Conservation (phyloP, 805 yeast genomes). For the Brettanomyces anomalus region DNA sequence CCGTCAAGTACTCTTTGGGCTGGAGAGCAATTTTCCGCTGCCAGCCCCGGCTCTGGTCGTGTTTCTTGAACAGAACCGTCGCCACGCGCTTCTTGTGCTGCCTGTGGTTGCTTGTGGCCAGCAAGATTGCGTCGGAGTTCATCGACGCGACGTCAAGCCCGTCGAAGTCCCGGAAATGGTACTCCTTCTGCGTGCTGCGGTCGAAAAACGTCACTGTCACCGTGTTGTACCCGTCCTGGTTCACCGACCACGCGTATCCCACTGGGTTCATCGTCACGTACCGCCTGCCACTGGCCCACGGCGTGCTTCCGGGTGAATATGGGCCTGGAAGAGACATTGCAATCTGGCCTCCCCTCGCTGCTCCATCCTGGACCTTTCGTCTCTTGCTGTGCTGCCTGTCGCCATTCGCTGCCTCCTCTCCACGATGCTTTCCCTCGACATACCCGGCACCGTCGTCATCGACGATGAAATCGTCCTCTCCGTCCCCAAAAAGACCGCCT, state of each 20-base stretch:
- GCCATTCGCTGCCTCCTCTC: background rate
- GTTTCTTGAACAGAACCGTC: slow-evolving; percentile 56
- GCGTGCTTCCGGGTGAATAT: slow-evolving; percentile 83
- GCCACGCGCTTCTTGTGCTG: slow-evolving; percentile 15
- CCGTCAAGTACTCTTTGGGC: slow-evolving; percentile 49
- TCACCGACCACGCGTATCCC: slow-evolving; percentile 78
- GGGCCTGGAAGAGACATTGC: slow-evolving; percentile 28
- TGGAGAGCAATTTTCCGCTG: slow-evolving; percentile 39
- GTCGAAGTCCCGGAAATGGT: slow-evolving; percentile 72
- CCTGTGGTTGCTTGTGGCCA: slow-evolving; percentile 37
- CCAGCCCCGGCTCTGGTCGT: slow-evolving; percentile 64
- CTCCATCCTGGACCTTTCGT: background rate
- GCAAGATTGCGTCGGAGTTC: slow-evolving; percentile 54
- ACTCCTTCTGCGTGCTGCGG: slow-evolving; percentile 62
- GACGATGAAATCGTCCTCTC: slow-evolving; percentile 45
- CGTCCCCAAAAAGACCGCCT: slow-evolving; percentile 24
- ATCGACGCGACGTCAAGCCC: slow-evolving; percentile 70
- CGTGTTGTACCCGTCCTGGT: slow-evolving; percentile 49
- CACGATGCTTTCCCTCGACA: slow-evolving; percentile 1
- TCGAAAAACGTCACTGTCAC: slow-evolving; percentile 88
- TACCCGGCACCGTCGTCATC: slow-evolving; percentile 57
- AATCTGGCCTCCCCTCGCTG: background rate
- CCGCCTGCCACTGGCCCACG: slow-evolving; percentile 58
- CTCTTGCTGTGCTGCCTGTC: background rate
- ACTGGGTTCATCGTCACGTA: slow-evolving; percentile 71